A percentile compares a stretch with the other conserved stretches of the same genome.
Evolutionary conservation across 352 stramenopile genomes (phyloP).

Genomic region (Discostella stelligera): DNA sequence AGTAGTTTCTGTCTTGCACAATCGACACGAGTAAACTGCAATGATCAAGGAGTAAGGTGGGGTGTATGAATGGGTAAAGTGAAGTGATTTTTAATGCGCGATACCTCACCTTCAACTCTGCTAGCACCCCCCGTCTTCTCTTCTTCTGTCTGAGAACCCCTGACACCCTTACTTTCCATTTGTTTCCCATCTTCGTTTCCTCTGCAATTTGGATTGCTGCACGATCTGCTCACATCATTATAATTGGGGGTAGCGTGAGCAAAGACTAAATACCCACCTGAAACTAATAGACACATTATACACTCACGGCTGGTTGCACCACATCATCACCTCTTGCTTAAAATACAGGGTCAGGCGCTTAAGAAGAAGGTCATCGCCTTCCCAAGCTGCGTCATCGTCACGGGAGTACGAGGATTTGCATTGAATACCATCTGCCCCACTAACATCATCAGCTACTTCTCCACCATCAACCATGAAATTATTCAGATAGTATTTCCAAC

Average conservation of each 20-base stretch:
- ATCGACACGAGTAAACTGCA: slow-evolving; percentile 63
- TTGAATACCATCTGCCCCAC: slow-evolving; percentile 17
- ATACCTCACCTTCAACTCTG: slow-evolving; percentile 57
- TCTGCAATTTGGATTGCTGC: slow-evolving; percentile 45
- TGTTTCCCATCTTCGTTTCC: slow-evolving; percentile 50
- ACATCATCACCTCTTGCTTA: slow-evolving; percentile 67
- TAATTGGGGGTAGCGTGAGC: not conserved
- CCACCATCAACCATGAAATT: slow-evolving; percentile 10
- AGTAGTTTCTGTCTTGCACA: slow-evolving; percentile 59
- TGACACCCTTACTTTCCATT: slow-evolving; percentile 41
- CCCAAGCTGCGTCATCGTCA: slow-evolving; percentile 38
- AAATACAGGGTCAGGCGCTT: slow-evolving; percentile 77
- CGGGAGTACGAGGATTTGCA: slow-evolving; percentile 19
- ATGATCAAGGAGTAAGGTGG: not conserved
- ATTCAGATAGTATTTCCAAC: slow-evolving; percentile 23
- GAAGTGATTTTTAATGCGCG: not conserved
- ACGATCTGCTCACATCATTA: slow-evolving; percentile 21
- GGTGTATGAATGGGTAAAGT: slow-evolving; percentile 4
- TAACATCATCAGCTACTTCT: slow-evolving; percentile 12
- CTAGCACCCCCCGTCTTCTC: slow-evolving; percentile 55
- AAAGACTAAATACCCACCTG: not conserved
- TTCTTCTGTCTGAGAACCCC: slow-evolving; percentile 57
- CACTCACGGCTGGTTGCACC: slow-evolving; percentile 70
- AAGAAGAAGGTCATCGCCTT: slow-evolving; percentile 64
- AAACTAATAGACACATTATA: not conserved